Evolutionary conservation across 129 eudicot species (phyloP).

Genomic region (Saussurea involucrata): DNA sequence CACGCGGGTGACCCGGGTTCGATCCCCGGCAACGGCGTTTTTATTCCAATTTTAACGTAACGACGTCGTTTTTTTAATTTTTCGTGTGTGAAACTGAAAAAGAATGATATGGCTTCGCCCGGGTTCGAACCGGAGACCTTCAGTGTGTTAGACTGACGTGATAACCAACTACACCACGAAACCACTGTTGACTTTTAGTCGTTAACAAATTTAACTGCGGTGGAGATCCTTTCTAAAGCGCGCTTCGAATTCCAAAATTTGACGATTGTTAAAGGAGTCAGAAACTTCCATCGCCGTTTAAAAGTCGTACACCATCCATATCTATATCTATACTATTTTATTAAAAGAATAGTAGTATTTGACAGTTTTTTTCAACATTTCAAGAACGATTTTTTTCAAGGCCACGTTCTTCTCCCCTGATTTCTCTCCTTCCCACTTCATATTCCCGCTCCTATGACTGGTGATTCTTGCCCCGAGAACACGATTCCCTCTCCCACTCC

Average conservation of each 20-base stretch:
- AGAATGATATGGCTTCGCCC: conserved; percentile 52
- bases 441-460: too few species aligned
- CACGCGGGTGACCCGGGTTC: conserved; percentile 81
- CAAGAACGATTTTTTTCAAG: too few species aligned
- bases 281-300: conserved; percentile 1
- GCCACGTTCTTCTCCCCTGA: too few species aligned
- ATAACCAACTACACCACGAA: conserved; percentile 28
- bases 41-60: too few species aligned
- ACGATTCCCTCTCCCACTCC: too few species aligned
- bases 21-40: conserved; percentile 70
- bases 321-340: too few species aligned
- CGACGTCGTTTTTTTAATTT: background rate
- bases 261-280: background rate
- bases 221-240: background rate
- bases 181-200: background rate
- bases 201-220: too few species aligned
- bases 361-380: too few species aligned
- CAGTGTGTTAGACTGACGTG: conserved; percentile 75
- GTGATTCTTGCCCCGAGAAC: too few species aligned
- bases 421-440: too few species aligned
- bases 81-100: background rate
- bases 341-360: too few species aligned
- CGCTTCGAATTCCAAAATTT: background rate
- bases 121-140: conserved; percentile 89
- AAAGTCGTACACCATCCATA: background rate